Evolutionary conservation across 768 basidiomycete species (phyloP), one percentile per base, ranked within the genome.

Genomic region (Agaricus subrufescens): DNA sequence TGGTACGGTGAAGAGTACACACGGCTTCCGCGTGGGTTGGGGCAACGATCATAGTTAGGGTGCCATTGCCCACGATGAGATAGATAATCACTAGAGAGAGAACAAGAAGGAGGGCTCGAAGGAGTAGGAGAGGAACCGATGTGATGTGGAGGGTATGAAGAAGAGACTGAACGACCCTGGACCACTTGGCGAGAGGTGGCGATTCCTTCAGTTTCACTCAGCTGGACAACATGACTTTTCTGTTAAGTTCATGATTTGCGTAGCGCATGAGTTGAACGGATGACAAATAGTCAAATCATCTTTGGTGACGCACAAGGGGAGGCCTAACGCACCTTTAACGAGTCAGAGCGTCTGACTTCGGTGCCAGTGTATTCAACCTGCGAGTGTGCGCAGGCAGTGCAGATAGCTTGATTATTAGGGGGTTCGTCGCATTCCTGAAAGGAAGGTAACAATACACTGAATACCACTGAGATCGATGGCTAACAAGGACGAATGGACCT

Each of bases 291-390:
- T 19, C 19, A 19, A 19, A 19, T 19, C 19, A 19, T 19, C 19
- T 19, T 19, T 19, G 19, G 19, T 19, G 19, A 19, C 19, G 19
- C 19, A 19, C 19, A 19, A 19, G 19, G 19, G 19, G 1, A 27
- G 85, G 73, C 54, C 86, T 86, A 48, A 42, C 85, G 56, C 65
- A 92, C 90, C 71, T 87, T 80, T 61, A 93, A 73, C 89, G 87
- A 92, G 10, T 91, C 89, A 6, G 90, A 91, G 52, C 90, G 85
- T 65, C 91, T 91, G 23, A 85, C 82, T 46, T 90, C 91, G 68
- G 90, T 92, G 19, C 90, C 90, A 40, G 92, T 80, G 61, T 91
- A 93, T 58, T 93, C 84, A n/a, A 93, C 80, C 31, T 83, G 80
- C 23, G 92, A 84, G 45, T 91, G 88, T 40, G 79, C 78, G 60